Base-by-base conservation (phyloP, 768 basidiomycete species). In the Trametes coccinea region DNA sequence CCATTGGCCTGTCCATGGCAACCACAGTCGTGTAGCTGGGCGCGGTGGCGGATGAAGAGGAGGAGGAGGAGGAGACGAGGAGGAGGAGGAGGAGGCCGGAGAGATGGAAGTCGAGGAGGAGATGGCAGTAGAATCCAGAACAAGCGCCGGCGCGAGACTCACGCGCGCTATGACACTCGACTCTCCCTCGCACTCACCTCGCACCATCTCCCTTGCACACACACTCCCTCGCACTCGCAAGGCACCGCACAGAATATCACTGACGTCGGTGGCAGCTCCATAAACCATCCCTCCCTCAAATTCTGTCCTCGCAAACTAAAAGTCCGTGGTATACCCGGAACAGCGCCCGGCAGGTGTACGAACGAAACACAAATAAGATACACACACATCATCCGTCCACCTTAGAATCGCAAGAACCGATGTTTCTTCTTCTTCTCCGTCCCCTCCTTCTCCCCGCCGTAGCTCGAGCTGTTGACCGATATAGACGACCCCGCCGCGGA, bases 351-450 rank as follows among this genome's bases (percentile, higher is more conserved):
- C 3, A 29, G 27, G 31, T 31, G 30, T 43, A 13, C 41, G 41
- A 43, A 43, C 34, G 17, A 29, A 9, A 56, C 22, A 60, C 53
- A 41, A 56, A 64, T 64, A 64, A 64, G 53, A 64, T 64, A 63
- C 44, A 60, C 53, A 59, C 58, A 44, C 48, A 50, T 22, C 34
- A 13, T 41, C 17, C 51, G 29, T 30, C 37, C 16, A 11, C 31
- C 16, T 67, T 54, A 86, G 69, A 92, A 90, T 33, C 82, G 80
- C 75, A 91, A 88, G 61, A 89, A 77, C 13, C 86, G 82, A 59
- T 82, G 84, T 74, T 86, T 90, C 81, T 90, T 92, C 78, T 89
- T 88, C 78, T 90, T 88, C 73, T 89, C 84, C 67, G 84, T 81
- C 62, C 82, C 67, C 29, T 43, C 54, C 34, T 70, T 59, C 39